A percentile compares a stretch with the other conserved stretches of the same genome.
phyloP scores from a whole-genome alignment of 371 early-diverging fungal genomes.

The Chytridium lagenaria region DNA sequence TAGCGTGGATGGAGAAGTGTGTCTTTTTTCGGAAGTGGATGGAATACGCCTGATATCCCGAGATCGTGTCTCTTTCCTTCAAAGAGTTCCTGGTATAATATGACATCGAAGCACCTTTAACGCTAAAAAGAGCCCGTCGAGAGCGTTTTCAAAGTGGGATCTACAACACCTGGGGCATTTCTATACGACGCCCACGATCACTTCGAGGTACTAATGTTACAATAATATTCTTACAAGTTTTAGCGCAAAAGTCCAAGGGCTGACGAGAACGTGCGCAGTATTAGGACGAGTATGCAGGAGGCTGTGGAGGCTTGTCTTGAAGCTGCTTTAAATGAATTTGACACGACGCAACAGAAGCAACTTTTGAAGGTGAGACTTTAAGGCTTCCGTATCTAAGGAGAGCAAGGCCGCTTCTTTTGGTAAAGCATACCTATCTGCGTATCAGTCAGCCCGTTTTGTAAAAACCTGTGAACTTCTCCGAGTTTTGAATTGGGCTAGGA shows the following conservation, averaged over 20 bases:
- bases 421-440: conserved; percentile 85
- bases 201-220: conserved; percentile 68
- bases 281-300: conserved; percentile 75
- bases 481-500: conserved; percentile 86
- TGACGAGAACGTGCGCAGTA: conserved; percentile 91
- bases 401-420: conserved; percentile 92
- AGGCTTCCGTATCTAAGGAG: background rate
- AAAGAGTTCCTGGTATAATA: conserved; percentile 64
- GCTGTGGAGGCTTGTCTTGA: conserved; percentile 93
- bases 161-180: conserved; percentile 92
- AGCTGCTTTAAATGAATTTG: conserved; percentile 91
- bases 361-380: conserved; percentile 66
- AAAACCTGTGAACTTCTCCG: conserved; percentile 85
- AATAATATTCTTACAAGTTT: background rate
- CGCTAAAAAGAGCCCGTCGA: conserved; percentile 68
- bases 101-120: background rate
- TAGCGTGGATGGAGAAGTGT: conserved; percentile 78
- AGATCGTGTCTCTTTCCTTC: conserved; percentile 76
- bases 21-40: conserved; percentile 87
- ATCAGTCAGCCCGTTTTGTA: conserved; percentile 85
- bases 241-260: conserved; percentile 87
- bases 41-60: conserved; percentile 87
- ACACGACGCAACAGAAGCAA: conserved; percentile 72
- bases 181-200: conserved; percentile 92
- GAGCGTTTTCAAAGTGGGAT: conserved; percentile 91